Conservation (phyloP, 495 filamentous ascomycete species). For the Endocarpon pusillum region DNA sequence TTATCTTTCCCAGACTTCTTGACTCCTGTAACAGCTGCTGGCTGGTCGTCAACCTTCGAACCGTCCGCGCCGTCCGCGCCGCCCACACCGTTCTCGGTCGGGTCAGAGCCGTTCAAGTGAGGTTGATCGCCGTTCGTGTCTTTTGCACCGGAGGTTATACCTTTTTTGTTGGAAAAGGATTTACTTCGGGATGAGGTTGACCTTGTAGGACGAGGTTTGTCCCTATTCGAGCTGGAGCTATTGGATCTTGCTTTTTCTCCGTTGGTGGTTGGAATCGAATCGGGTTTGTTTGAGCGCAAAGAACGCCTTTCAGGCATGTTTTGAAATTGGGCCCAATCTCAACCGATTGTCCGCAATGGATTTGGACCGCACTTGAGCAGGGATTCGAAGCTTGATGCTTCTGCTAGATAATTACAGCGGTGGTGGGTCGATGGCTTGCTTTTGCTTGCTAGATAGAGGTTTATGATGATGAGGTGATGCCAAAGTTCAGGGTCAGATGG, state of each 20-base stretch:
- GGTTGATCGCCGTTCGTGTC: slow-evolving; percentile 49
- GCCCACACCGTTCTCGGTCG: slow-evolving; percentile 58
- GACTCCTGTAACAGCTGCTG: slow-evolving; percentile 34
- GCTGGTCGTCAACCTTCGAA: slow-evolving; percentile 73
- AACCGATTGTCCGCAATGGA: too few species aligned
- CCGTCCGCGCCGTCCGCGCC: slow-evolving; percentile 62
- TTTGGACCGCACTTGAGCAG: too few species aligned
- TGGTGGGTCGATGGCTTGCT: too few species aligned
- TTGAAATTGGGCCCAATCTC: slow-evolving; percentile 17
- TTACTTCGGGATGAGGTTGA: not conserved
- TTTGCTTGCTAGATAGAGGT: too few species aligned
- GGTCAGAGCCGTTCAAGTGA: slow-evolving; percentile 53
- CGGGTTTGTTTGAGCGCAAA: slow-evolving; percentile 38
- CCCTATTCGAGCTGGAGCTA: slow-evolving; percentile 30
- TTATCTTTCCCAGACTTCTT: slow-evolving; percentile 43
- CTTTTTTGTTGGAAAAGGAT: slow-evolving; percentile 28
- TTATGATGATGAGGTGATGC: too few species aligned
- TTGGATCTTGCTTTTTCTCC: slow-evolving; percentile 35
- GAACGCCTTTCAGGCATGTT: slow-evolving; percentile 42
- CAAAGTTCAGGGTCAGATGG: too few species aligned
- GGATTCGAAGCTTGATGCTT: too few species aligned
- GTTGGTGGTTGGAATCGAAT: slow-evolving; percentile 38
- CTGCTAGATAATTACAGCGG: too few species aligned
- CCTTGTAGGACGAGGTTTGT: slow-evolving; percentile 24
- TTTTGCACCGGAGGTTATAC: slow-evolving; percentile 17